Evolutionary conservation across 2,329 filamentous ascomycete species (phyloP), one percentile per base, ranked within the genome.

Genomic region (Talaromyces funiculosus): DNA sequence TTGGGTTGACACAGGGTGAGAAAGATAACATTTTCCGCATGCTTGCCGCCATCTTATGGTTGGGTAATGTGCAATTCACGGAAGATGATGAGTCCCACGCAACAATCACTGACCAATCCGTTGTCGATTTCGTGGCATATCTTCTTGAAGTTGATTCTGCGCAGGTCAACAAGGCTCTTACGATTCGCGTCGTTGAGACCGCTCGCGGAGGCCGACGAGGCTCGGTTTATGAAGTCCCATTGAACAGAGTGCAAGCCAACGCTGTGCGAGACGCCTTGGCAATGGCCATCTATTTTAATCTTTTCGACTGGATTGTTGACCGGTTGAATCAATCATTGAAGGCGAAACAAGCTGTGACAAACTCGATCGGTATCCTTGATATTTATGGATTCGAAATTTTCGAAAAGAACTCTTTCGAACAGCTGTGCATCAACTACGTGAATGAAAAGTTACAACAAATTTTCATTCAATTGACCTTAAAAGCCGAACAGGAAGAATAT

Each of bases 341-440:
- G 73, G 90, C 93, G 20, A 85, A 87, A 64, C 89, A 90, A 53
- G 78, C 85, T 0, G 84, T 92, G 3, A 80, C 85, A 43, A 94
- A 97, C 73, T 90, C 90, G 2, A 94, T 99, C 67, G 94, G 94
- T 71, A 97, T 99, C 71, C 82, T 99, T 66, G 94, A 99, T 82
- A 99, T 99, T 67, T 99, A 99, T 73, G 94, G 94, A 2, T 99
- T 99, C 71, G 94, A 99, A 73, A 99, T 99, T 67, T 99, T 99
- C 67, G 94, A 99, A 73, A 94, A 93, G 79, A 99, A 99, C 80
- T 97, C 90, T 66, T 99, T 99, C 70, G 94, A 99, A 75, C 94
- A 99, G 77, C 85, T 99, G 7, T 99, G 94, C 78, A 99, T 99
- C 82, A 99, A 99, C 80, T 99, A 97, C 71, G 95, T 97, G 71